Percentiles rank a stretch among this genome's conserved stretches.
Evolutionary conservation across 257 asterid species (phyloP).

Genomic region (Craterostigma plantagineum): DNA sequence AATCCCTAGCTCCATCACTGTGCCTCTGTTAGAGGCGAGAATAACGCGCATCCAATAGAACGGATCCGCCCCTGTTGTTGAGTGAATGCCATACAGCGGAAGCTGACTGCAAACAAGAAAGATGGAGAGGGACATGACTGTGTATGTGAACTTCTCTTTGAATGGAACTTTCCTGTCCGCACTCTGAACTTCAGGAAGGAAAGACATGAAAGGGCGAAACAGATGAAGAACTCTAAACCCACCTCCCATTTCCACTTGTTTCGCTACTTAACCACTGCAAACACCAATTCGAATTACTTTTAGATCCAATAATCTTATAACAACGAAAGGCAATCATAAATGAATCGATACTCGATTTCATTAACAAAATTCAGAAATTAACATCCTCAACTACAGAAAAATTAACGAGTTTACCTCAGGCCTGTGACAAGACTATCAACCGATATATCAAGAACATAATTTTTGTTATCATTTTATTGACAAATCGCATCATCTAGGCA

Average conservation of each 20-base stretch:
- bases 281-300: too few species aligned
- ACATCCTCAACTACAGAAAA: too few species aligned
- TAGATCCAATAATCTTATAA: too few species aligned
- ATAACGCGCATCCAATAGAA: conserved; percentile 91
- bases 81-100: conserved; percentile 76
- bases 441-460: too few species aligned
- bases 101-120: conserved; percentile 80
- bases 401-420: too few species aligned
- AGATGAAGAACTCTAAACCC: conserved; percentile 77
- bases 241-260: conserved; percentile 45
- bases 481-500: too few species aligned
- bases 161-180: conserved; percentile 75
- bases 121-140: conserved; percentile 63
- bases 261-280: conserved; percentile 16
- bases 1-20: conserved; percentile 85
- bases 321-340: too few species aligned
- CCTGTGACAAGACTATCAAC: too few species aligned
- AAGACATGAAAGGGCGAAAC: conserved; percentile 67
- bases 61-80: conserved; percentile 83
- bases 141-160: conserved; percentile 74
- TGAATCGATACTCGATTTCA: too few species aligned
- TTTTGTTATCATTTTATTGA: too few species aligned
- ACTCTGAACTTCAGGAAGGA: conserved; percentile 72
- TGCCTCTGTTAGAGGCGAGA: conserved; percentile 79
- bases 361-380: too few species aligned